phyloP scores from a whole-genome alignment of 352 stramenopile species.

The Peronospora destructor region DNA sequence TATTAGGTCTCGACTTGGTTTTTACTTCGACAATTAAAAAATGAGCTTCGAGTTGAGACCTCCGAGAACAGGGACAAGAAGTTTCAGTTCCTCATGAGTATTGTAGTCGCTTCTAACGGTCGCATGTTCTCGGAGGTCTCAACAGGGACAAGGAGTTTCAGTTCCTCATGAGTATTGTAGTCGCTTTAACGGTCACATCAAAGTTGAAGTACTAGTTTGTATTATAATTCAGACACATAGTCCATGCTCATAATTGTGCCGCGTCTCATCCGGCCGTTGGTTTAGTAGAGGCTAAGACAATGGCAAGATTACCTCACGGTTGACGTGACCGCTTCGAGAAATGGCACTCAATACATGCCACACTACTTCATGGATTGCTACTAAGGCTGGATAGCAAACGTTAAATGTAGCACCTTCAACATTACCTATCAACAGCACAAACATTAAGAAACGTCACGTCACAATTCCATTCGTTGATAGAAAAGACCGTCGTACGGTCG shows the following conservation, averaged over 20 bases:
- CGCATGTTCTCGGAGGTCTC: too few species aligned
- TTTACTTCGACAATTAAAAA: slow-evolving; percentile 19
- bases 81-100: background rate
- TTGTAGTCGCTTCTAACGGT: background rate
- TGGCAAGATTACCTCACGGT: too few species aligned
- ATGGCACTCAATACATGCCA: too few species aligned
- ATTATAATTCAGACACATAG: background rate
- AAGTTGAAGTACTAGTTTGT: too few species aligned
- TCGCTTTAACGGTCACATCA: background rate
- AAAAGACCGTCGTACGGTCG: slow-evolving; percentile 30
- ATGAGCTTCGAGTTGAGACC: slow-evolving; percentile 9
- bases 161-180: background rate
- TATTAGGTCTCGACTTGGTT: slow-evolving; percentile 16
- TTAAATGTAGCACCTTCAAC: too few species aligned
- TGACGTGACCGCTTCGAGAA: too few species aligned
- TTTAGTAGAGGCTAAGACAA: too few species aligned
- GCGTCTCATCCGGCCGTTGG: too few species aligned
- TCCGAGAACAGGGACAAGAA: background rate
- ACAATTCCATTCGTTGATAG: slow-evolving; percentile 37
- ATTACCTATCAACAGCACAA: slow-evolving; percentile 36
- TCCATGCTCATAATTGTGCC: too few species aligned
- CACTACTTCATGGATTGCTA: too few species aligned
- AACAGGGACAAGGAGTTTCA: background rate
- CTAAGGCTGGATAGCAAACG: too few species aligned
- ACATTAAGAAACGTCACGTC: slow-evolving; percentile 29